Conservation (phyloP, 2,329 filamentous ascomycete species). For the Stachybotrys elegans region DNA sequence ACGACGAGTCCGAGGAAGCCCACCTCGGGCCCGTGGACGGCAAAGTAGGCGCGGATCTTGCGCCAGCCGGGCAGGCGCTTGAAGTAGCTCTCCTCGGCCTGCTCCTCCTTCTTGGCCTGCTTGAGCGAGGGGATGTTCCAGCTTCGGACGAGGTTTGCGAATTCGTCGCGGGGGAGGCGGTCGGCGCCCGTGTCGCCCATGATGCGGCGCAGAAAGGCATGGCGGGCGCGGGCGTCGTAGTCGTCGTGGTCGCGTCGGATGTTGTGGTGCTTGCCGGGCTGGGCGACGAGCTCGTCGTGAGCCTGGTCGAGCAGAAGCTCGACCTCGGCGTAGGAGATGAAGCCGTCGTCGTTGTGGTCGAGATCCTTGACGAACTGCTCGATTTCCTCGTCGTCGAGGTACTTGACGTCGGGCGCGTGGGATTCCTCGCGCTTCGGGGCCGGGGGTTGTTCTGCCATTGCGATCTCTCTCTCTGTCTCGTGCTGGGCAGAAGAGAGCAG, state of each 20-base stretch:
- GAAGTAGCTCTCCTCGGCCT: constrained; percentile 41
- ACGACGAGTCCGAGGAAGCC: constrained; percentile 44
- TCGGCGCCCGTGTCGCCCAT: constrained; percentile 34
- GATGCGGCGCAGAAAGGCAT: constrained; percentile 46
- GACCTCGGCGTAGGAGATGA: constrained; percentile 46
- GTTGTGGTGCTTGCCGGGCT: constrained; percentile 39
- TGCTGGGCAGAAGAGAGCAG: no score
- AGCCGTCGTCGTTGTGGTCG: constrained; percentile 45
- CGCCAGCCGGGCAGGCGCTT: constrained; percentile 39
- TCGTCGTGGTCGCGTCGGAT: constrained; percentile 28
- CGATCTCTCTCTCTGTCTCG: no score
- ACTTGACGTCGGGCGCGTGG: constrained; percentile 18
- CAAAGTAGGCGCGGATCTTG: constrained; percentile 47
- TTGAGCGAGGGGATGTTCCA: constrained; percentile 45
- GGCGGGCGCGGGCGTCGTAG: constrained; percentile 34
- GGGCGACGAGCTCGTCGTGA: constrained; percentile 43
- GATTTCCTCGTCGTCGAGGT: constrained; percentile 43
- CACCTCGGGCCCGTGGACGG: constrained; percentile 48
- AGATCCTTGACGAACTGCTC: constrained; percentile 46
- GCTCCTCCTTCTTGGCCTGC: constrained; percentile 39
- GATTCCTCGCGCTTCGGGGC: no score
- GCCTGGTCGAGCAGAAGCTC: constrained; percentile 48
- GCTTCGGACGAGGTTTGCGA: constrained; percentile 33
- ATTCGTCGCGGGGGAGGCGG: constrained; percentile 40
- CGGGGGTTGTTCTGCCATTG: no score